Percentiles rank a stretch among this genome's conserved stretches.
phyloP scores from a whole-genome alignment of 805 yeast genomes.

The Lachancea sp. region DNA sequence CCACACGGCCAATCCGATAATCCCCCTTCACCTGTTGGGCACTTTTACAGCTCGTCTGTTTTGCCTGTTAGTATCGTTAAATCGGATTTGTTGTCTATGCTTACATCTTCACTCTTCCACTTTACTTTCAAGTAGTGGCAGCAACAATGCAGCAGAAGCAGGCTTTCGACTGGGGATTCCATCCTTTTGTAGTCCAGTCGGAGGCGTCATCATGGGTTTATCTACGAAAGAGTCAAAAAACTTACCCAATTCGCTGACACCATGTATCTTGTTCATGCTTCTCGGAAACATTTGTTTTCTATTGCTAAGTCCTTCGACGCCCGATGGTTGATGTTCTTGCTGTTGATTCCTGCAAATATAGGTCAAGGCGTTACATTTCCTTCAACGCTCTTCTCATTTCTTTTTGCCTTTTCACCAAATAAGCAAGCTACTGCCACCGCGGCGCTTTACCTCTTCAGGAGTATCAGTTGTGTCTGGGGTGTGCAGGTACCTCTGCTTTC shows the following conservation, averaged over 20 bases:
- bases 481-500: conserved; percentile 26
- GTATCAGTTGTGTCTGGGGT: conserved; percentile 40
- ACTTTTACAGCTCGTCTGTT: conserved; percentile 8
- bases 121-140: conserved; percentile 38
- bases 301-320: conserved; percentile 19
- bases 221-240: conserved; percentile 33
- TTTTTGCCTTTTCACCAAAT: conserved; percentile 30
- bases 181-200: conserved; percentile 39
- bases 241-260: conserved; percentile 27
- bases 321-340: conserved; percentile 27
- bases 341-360: conserved; percentile 34
- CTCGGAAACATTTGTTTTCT: conserved; percentile 34
- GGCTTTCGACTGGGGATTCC: conserved; percentile 40
- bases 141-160: conserved; percentile 37
- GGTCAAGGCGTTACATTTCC: conserved; percentile 39
- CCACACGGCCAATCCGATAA: conserved; percentile 17
- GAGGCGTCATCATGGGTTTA: conserved; percentile 37
- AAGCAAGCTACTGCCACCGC: conserved; percentile 39
- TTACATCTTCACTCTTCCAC: conserved; percentile 38
- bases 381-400: conserved; percentile 33
- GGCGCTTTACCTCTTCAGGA: conserved; percentile 35
- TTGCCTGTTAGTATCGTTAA: no score
- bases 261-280: conserved; percentile 34
- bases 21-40: conserved; percentile 14
- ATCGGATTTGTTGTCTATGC: conserved; percentile 38